Evolutionary conservation across 1,139 yeast species (phyloP).

Genomic region (Lodderomyces pseudojiufengensis): DNA sequence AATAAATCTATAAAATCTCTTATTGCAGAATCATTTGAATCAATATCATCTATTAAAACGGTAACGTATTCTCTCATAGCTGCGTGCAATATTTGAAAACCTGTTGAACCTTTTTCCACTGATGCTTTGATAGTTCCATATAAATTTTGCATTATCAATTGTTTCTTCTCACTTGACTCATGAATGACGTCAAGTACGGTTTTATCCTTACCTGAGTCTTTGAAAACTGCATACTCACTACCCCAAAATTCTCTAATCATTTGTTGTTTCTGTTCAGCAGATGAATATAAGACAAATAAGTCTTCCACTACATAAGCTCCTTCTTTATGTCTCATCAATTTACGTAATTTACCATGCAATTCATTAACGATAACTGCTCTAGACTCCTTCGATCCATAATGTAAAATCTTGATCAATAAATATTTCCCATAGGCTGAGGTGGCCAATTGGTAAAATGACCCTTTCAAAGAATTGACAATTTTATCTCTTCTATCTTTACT

Average conservation of each 20-base stretch:
- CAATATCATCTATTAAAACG: conserved; percentile 53
- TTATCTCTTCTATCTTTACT: conserved; percentile 74
- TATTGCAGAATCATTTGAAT: conserved; percentile 53
- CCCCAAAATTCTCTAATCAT: conserved; percentile 98
- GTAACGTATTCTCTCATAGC: conserved; percentile 88
- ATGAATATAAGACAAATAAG: conserved; percentile 79
- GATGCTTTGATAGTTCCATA: conserved; percentile 84
- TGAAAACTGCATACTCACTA: conserved; percentile 89
- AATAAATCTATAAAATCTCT: conserved; percentile 81
- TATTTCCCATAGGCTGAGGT: conserved; percentile 94
- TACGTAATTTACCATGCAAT: conserved; percentile 85
- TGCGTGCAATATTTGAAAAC: conserved; percentile 93
- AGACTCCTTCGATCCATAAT: conserved; percentile 83
- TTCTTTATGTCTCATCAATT: conserved; percentile 93
- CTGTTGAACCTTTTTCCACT: conserved; percentile 92
- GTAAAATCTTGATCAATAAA: conserved; percentile 79
- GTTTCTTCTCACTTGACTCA: conserved; percentile 80
- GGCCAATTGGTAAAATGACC: conserved; percentile 76
- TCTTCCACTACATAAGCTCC: conserved; percentile 99
- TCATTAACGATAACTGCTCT: conserved; percentile 75
- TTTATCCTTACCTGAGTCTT: conserved; percentile 65
- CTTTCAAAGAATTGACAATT: conserved; percentile 68
- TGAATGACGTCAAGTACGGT: conserved; percentile 62
- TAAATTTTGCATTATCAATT: conserved; percentile 70
- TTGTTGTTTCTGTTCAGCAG: conserved; percentile 79